Evolutionary conservation across 176 grass and related monocot species (phyloP).

Genomic region (Olyra latifolia): DNA sequence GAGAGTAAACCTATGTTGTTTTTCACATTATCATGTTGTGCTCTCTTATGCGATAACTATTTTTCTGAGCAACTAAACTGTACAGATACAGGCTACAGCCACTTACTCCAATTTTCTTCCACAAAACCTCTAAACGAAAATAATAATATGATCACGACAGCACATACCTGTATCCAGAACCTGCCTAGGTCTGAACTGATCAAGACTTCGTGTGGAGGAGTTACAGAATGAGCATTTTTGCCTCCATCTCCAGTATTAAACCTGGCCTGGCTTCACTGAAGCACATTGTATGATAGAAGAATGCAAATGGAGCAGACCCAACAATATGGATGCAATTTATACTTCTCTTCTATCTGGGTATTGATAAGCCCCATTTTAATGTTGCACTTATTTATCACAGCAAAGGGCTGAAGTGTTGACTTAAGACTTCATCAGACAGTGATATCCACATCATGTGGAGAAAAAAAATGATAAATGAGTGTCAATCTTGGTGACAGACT

Average conservation of each 20-base stretch:
- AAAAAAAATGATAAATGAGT: constrained; percentile 21
- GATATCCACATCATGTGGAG: constrained; percentile 26
- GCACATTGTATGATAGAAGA: constrained; percentile 14
- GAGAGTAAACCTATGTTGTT: constrained; percentile 1
- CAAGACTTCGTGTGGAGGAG: background rate
- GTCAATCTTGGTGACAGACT: constrained; percentile 27
- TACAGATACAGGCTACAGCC: background rate
- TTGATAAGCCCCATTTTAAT: background rate
- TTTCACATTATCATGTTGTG: background rate
- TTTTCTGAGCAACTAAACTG: background rate
- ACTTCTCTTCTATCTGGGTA: constrained; percentile 6
- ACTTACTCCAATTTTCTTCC: constrained; percentile 7
- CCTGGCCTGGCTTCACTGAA: background rate
- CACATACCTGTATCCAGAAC: constrained; percentile 34
- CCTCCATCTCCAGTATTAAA: constrained; percentile 8
- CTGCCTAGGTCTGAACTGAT: constrained; percentile 7
- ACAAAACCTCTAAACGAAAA: constrained; percentile 12
- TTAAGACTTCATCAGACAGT: constrained; percentile 10
- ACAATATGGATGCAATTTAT: constrained; percentile 23
- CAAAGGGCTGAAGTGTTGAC: constrained; percentile 16
- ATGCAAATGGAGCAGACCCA: constrained; percentile 28
- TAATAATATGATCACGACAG: constrained; percentile 1
- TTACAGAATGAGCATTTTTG: constrained; percentile 23
- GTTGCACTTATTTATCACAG: constrained; percentile 29
- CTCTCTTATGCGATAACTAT: background rate